Conservation (phyloP, 768 basidiomycete species). For the Pleurotus djamor region DNA sequence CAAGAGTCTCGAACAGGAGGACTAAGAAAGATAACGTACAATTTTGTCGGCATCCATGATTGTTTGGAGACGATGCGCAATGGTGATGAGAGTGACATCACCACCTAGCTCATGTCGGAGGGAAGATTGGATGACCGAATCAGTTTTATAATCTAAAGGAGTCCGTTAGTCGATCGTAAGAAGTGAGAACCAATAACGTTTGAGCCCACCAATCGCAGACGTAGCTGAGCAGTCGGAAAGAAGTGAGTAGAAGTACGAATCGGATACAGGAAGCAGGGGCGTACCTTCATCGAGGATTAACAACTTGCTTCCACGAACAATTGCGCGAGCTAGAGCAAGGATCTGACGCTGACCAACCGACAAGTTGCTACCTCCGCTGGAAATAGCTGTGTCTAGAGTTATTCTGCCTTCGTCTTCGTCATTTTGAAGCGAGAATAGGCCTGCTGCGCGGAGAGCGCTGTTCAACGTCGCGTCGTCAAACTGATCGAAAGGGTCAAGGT, state of each 20-base stretch:
- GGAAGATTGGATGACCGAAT: conserved; percentile 12
- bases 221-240: background rate
- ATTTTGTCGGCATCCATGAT: conserved; percentile 52
- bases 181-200: too few relatives aligned
- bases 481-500: conserved; percentile 11
- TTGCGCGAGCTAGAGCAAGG: conserved; percentile 58
- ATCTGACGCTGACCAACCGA: conserved; percentile 71
- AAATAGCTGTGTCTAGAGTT: conserved; percentile 54
- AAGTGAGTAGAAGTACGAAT: background rate
- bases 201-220: conserved; percentile 2
- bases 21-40: background rate
- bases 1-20: too few relatives aligned
- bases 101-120: conserved; percentile 9
- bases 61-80: conserved; percentile 53
- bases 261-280: conserved; percentile 22
- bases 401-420: conserved; percentile 27
- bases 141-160: conserved; percentile 10
- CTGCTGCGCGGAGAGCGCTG: conserved; percentile 8
- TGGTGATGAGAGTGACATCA: conserved; percentile 20
- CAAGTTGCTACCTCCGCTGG: conserved; percentile 65
- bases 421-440: conserved; percentile 10
- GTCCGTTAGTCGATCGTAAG: background rate
- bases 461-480: conserved; percentile 10
- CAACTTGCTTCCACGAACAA: conserved; percentile 47
- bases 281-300: conserved; percentile 60